Conservation (phyloP, 108 stramenopile species). For the Parmales sp. region DNA sequence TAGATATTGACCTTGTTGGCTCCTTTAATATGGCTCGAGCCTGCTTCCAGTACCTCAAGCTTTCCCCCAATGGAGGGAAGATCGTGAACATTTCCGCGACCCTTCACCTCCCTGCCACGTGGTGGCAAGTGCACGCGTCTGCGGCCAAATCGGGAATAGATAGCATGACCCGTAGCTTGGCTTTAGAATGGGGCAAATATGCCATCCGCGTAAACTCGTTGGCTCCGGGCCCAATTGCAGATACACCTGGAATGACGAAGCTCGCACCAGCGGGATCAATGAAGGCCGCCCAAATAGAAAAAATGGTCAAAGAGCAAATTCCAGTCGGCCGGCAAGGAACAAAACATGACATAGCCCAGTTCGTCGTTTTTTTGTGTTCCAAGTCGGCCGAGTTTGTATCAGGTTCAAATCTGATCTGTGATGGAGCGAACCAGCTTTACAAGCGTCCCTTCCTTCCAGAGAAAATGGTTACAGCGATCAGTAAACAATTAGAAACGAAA, state of each 20-base stretch:
- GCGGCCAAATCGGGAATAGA: slow-evolving; percentile 88
- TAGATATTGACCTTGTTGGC: slow-evolving; percentile 84
- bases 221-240: slow-evolving; percentile 81
- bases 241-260: slow-evolving; percentile 89
- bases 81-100: slow-evolving; percentile 86
- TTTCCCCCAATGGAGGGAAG: slow-evolving; percentile 25
- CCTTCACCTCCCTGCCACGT: slow-evolving; percentile 59
- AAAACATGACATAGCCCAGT: no score
- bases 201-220: slow-evolving; percentile 79
- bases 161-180: slow-evolving; percentile 74
- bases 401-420: no score
- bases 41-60: slow-evolving; percentile 53
- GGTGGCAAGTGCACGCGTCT: slow-evolving; percentile 83
- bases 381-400: no score
- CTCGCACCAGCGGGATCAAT: slow-evolving; percentile 67
- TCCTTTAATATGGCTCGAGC: slow-evolving; percentile 82
- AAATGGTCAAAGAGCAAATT: no score
- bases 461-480: no score
- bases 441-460: no score
- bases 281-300: no score
- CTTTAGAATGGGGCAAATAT: slow-evolving; percentile 82
- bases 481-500: no score
- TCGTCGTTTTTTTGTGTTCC: no score
- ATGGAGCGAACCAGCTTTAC: no score
- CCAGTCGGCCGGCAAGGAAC: no score